Evolutionary conservation across 495 filamentous ascomycete genomes (phyloP).

Genomic region (Oidiodendron maius): DNA sequence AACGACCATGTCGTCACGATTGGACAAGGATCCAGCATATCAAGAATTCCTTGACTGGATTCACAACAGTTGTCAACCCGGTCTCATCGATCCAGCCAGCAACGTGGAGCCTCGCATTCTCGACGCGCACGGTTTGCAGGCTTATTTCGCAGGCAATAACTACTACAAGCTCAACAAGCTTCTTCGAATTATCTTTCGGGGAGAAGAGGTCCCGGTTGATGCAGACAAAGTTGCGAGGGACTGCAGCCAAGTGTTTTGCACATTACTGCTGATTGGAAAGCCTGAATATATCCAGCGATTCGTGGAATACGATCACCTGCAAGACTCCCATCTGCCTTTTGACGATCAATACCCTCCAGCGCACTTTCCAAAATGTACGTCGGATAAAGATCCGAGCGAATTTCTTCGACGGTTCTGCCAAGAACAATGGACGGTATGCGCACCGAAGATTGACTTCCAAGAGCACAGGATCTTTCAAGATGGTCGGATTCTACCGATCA

Average conservation of each 20-base stretch:
- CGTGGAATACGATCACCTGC: not conserved
- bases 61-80: too few species aligned
- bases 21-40: too few species aligned
- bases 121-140: too few species aligned
- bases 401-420: constrained; percentile 23
- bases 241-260: not conserved
- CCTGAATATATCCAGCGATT: not conserved
- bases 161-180: too few species aligned
- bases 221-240: too few species aligned
- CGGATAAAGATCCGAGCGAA: not conserved
- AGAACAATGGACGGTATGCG: constrained; percentile 35
- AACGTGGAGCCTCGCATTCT: too few species aligned
- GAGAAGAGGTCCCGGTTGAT: too few species aligned
- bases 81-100: too few species aligned
- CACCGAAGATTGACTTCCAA: constrained; percentile 9
- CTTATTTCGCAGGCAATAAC: too few species aligned
- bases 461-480: constrained; percentile 6
- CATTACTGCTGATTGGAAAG: not conserved
- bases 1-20: too few species aligned
- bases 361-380: not conserved
- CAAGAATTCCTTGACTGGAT: too few species aligned
- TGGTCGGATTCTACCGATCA: constrained; percentile 25
- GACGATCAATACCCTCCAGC: not conserved
- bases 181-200: too few species aligned
- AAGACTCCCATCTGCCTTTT: not conserved